Percentiles rank a stretch among this genome's conserved stretches.
phyloP scores from a whole-genome alignment of 2,329 filamentous ascomycete genomes.

The Macrophomina tecta region DNA sequence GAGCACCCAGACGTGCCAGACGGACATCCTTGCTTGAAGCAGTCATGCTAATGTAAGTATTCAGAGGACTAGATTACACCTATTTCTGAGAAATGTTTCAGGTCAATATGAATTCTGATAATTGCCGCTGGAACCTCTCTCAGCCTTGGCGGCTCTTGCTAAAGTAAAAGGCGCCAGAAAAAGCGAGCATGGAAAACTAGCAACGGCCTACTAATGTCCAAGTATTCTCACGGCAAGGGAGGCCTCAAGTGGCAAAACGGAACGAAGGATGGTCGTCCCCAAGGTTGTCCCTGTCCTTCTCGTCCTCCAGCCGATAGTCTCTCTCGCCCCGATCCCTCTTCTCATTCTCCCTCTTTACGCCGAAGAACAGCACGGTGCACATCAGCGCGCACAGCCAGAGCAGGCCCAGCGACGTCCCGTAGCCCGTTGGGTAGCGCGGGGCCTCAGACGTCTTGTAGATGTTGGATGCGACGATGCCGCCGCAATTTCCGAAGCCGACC shows the following conservation, averaged over 20 bases:
- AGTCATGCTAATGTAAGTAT: too few relatives aligned
- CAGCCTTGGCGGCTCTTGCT: too few relatives aligned
- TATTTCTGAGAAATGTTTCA: too few relatives aligned
- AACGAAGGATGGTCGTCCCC: slow-evolving; percentile 60
- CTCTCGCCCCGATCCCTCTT: slow-evolving; percentile 55
- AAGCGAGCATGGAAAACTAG: too few relatives aligned
- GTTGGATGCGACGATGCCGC: slow-evolving; percentile 41
- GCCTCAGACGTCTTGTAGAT: slow-evolving; percentile 46
- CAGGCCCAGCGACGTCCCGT: slow-evolving; percentile 45
- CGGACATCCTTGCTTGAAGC: too few relatives aligned
- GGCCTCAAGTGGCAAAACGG: slow-evolving; percentile 46
- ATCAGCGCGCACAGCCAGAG: slow-evolving; percentile 53
- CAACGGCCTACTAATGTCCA: not conserved
- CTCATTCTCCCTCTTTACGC: slow-evolving; percentile 53
- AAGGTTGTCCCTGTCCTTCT: slow-evolving; percentile 53
- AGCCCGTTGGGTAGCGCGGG: slow-evolving; percentile 46
- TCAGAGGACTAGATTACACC: too few relatives aligned
- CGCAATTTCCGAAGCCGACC: slow-evolving; percentile 39
- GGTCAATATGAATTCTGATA: too few relatives aligned
- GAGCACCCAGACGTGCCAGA: too few relatives aligned
- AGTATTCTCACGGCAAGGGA: too few relatives aligned
- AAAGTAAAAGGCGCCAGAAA: too few relatives aligned
- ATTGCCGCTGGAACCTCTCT: too few relatives aligned
- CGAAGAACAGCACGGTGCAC: slow-evolving; percentile 49
- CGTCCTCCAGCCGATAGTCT: slow-evolving; percentile 50